phyloP scores from a whole-genome alignment of 1,284 basidiomycete species.

The Ganoderma sinense region DNA sequence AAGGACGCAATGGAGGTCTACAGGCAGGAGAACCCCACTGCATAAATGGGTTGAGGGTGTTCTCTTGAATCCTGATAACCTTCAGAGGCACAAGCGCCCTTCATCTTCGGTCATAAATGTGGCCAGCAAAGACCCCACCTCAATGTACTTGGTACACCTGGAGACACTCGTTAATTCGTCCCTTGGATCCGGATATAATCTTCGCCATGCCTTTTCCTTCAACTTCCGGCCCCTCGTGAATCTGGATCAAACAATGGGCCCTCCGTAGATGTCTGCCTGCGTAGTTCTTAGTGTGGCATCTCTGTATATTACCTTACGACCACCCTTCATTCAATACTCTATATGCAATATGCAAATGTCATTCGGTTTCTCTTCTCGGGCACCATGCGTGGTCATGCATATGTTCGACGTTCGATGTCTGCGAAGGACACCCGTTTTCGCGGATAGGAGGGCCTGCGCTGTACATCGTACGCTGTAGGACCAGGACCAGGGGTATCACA shows the following conservation, averaged over 20 bases:
- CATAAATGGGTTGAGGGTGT: background rate
- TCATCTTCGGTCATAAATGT: background rate
- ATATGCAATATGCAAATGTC: background rate
- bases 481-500: slow-evolving; percentile 27
- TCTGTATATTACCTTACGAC: slow-evolving; percentile 4
- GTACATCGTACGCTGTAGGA: background rate
- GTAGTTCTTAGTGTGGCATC: slow-evolving; percentile 9
- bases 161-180: slow-evolving; percentile 1
- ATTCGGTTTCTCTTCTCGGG: background rate
- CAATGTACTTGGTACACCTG: background rate
- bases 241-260: background rate
- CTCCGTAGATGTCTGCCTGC: slow-evolving; percentile 1
- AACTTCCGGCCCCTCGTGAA: background rate
- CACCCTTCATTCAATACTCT: slow-evolving; percentile 1
- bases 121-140: background rate
- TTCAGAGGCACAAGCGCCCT: background rate
- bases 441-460: background rate
- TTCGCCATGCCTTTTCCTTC: background rate
- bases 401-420: background rate
- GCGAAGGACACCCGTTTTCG: no score
- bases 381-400: no score
- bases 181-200: background rate
- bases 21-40: background rate
- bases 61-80: background rate
- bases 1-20: background rate